Evolutionary conservation across 2,329 filamentous ascomycete genomes (phyloP), one percentile per base, ranked within the genome.

Genomic region (Trichophyton verrucosum): DNA sequence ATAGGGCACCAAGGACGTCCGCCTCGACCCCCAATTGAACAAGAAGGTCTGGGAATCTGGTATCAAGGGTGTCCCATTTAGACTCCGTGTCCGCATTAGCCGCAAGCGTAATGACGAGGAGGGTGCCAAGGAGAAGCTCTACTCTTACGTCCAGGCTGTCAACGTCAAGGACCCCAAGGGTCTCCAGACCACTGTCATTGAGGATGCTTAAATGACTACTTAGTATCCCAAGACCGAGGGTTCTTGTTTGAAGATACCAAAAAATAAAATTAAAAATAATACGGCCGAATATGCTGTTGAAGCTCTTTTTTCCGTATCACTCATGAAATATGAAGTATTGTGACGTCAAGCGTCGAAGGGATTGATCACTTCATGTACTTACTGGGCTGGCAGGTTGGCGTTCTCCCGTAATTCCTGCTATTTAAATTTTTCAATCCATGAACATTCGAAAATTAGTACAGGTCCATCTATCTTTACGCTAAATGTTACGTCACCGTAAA

Each of bases 31-130:
- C 75, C 88, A 94, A 82, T 82, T 99, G 75, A 99, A 99, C 88
- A 99, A 99, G 89, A 97, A 99, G 86, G 92, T 99, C 78, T 99
- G 94, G 94, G 94, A 99, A 82, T 83, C 87, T 76, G 94, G 94
- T 79, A 86, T 99, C 84, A 99, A 97, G 89, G 95, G 94, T 75
- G 91, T 96, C 70, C 90, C 92, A 71, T 97, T 87, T 88, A 88
- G 95, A 80, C 84, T 99, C 73, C 92, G 94, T 75, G 86, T 99
- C 76, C 91, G 95, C 81, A 96, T 99, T 82, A 96, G 91, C 76
- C 90, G 94, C 81, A 95, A 95, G 87, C 90, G 94, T 86, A 99
- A 99, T 82, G 94, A 99, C 80, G 94, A 97, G 85, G 94, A 99
- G 82, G 90, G 89, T 74, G 94, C 95, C 78, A 96, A 96, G 85